These are phyloP conservation scores for Colletotrichum sp. DNA, from an alignment of 2,329 filamentous ascomycete species.

Conservation along the genomic window DNA sequence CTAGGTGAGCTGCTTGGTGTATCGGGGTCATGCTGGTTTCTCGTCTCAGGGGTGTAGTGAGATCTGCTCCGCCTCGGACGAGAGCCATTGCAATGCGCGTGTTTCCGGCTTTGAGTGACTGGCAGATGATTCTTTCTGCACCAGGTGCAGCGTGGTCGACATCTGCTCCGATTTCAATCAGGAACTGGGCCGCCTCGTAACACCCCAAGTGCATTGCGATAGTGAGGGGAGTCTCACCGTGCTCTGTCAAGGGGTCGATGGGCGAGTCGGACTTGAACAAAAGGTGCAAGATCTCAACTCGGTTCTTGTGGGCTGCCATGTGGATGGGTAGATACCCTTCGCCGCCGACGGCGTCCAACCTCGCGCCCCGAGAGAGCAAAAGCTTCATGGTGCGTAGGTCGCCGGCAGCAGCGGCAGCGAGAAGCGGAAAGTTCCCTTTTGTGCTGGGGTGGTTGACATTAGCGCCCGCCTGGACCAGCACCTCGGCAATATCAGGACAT, in stretches of 20 bases:
- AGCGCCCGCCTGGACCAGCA: conserved; percentile 25
- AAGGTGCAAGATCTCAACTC: conserved; percentile 22
- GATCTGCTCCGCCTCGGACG: conserved; percentile 22
- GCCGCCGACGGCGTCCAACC: conserved; percentile 13
- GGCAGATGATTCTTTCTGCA: conserved; percentile 18
- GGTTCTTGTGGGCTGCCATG: conserved; percentile 25
- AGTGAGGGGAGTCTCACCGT: conserved; percentile 27
- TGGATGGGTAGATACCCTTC: conserved; percentile 27
- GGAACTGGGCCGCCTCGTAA: conserved; percentile 21
- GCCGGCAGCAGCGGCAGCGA: conserved; percentile 52
- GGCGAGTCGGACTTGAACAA: conserved; percentile 24
- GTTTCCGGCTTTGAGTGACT: conserved; percentile 19
- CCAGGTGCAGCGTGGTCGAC: conserved; percentile 17
- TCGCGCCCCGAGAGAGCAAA: conserved; percentile 23
- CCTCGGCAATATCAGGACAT: conserved; percentile 26
- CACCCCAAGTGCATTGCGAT: conserved; percentile 25
- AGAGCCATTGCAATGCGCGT: conserved; percentile 22
- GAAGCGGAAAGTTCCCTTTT: conserved; percentile 25
- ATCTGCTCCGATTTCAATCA: conserved; percentile 25
- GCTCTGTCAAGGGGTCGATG: conserved; percentile 25
- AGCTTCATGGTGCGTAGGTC: conserved; percentile 33
- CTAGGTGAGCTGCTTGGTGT: conserved; percentile 30
- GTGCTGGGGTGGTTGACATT: conserved; percentile 15
- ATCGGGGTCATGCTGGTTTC: conserved; percentile 30
- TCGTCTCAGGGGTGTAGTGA: conserved; percentile 18